phyloP scores from a whole-genome alignment of 1,284 basidiomycete species.

The Wallemia ichthyophaga region DNA sequence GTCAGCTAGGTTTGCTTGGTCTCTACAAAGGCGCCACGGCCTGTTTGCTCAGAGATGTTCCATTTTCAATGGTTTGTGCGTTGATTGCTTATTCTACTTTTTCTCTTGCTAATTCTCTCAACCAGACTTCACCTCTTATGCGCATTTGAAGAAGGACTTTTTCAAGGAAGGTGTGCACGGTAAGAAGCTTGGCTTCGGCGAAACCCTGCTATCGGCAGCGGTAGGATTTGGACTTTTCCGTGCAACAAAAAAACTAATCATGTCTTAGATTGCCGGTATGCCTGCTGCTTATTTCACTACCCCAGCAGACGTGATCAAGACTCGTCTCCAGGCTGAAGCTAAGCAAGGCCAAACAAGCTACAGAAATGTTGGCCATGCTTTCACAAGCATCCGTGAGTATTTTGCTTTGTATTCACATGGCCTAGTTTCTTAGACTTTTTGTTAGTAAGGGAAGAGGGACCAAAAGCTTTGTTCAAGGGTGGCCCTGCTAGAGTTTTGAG shows the following conservation, averaged over 20 bases:
- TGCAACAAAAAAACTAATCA: not conserved
- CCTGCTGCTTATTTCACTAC: constrained; percentile 68
- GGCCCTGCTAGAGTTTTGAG: constrained; percentile 67
- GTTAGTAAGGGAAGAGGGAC: constrained; percentile 39
- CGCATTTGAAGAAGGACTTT: constrained; percentile 45
- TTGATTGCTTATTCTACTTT: constrained; percentile 32
- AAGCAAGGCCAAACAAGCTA: constrained; percentile 74
- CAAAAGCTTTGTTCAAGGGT: constrained; percentile 77
- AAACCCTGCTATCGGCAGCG: constrained; percentile 55
- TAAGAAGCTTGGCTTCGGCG: constrained; percentile 67
- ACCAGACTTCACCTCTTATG: constrained; percentile 3
- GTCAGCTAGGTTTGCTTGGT: constrained; percentile 67
- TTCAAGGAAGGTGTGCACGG: constrained; percentile 89
- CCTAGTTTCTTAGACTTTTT: not conserved
- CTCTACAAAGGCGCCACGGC: constrained; percentile 73
- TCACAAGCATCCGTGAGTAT: constrained; percentile 49
- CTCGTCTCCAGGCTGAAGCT: constrained; percentile 87
- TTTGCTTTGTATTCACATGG: too few relatives aligned
- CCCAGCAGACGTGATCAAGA: constrained; percentile 74
- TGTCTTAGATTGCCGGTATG: constrained; percentile 31
- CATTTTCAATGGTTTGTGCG: constrained; percentile 33
- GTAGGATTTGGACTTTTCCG: constrained; percentile 22
- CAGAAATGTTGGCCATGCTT: constrained; percentile 67
- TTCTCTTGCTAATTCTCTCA: not conserved
- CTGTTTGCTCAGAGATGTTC: constrained; percentile 71